Percentiles rank a stretch among this genome's conserved stretches.
Conservation (phyloP, 495 filamentous ascomycete species). For the Xylaria flabelliformis region DNA sequence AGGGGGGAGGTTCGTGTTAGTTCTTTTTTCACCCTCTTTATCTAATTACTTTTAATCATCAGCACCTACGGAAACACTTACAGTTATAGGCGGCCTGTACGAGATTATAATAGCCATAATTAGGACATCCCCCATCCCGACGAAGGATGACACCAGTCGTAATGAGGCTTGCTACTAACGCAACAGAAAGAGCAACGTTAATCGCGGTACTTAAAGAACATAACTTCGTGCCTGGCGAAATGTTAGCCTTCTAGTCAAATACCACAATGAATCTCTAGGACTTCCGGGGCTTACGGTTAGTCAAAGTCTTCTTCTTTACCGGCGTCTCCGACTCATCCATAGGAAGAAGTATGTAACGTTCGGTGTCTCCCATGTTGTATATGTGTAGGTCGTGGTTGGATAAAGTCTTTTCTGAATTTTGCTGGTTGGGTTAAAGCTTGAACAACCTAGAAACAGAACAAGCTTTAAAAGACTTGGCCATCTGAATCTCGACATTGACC, state of each 20-base stretch:
- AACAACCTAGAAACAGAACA: neutral
- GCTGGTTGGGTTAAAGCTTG: too few relatives aligned
- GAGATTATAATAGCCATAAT: neutral
- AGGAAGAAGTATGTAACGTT: conserved; percentile 11
- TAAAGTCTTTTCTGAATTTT: neutral
- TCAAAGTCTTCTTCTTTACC: neutral
- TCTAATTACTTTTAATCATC: too few relatives aligned
- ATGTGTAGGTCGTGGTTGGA: too few relatives aligned
- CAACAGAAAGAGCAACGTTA: neutral
- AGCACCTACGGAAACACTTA: neutral
- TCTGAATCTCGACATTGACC: neutral
- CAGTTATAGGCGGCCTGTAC: neutral
- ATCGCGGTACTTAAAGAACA: neutral
- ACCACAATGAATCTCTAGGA: neutral
- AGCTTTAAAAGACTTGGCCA: neutral
- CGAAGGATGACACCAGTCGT: neutral
- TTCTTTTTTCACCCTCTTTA: neutral
- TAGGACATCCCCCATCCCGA: neutral
- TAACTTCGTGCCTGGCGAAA: neutral
- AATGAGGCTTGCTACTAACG: neutral
- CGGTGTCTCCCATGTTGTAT: neutral
- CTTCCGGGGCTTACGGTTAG: neutral
- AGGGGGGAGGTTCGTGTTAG: neutral
- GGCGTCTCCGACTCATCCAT: conserved; percentile 4
- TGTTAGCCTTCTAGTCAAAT: neutral